These are phyloP conservation scores for Myxozyma sirexii DNA, from an alignment of 805 yeast genomes.

Conservation along the genomic window DNA sequence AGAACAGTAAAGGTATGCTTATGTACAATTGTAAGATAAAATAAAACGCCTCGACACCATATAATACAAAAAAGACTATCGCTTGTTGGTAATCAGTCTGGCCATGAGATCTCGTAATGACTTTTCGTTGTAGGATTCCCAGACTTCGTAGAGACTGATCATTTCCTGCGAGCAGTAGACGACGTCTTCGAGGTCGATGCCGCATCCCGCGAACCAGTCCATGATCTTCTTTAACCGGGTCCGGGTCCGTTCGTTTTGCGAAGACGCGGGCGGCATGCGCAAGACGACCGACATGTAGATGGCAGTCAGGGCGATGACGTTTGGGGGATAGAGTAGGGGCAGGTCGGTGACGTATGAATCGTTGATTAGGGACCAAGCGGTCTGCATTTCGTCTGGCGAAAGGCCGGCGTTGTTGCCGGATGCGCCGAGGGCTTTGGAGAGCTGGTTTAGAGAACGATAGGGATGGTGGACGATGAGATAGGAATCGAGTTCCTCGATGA, in stretches of 20 bases:
- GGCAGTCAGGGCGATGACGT: constrained; percentile 78
- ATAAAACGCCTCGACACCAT: neutral
- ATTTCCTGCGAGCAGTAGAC: constrained; percentile 84
- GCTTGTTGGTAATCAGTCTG: constrained; percentile 6
- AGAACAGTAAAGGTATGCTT: neutral
- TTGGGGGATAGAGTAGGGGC: constrained; percentile 84
- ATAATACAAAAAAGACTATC: neutral
- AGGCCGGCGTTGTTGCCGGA: constrained; percentile 39
- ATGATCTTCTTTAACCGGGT: constrained; percentile 58
- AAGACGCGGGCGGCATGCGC: constrained; percentile 43
- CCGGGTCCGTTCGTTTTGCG: constrained; percentile 34
- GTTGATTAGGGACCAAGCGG: constrained; percentile 86
- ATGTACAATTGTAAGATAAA: neutral
- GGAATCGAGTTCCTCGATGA: constrained; percentile 75
- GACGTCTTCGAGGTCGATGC: constrained; percentile 74
- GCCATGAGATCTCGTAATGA: constrained; percentile 42
- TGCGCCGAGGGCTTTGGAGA: constrained; percentile 51
- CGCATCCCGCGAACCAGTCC: constrained; percentile 71
- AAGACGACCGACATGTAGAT: constrained; percentile 75
- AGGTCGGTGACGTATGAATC: constrained; percentile 88
- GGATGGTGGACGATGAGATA: constrained; percentile 49
- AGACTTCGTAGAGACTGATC: constrained; percentile 74
- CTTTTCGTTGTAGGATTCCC: constrained; percentile 84
- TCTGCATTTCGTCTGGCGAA: constrained; percentile 64
- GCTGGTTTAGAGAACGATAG: constrained; percentile 43